Evolutionary conservation across 768 basidiomycete species (phyloP).

Genomic region (Gloeophyllum trabeum): DNA sequence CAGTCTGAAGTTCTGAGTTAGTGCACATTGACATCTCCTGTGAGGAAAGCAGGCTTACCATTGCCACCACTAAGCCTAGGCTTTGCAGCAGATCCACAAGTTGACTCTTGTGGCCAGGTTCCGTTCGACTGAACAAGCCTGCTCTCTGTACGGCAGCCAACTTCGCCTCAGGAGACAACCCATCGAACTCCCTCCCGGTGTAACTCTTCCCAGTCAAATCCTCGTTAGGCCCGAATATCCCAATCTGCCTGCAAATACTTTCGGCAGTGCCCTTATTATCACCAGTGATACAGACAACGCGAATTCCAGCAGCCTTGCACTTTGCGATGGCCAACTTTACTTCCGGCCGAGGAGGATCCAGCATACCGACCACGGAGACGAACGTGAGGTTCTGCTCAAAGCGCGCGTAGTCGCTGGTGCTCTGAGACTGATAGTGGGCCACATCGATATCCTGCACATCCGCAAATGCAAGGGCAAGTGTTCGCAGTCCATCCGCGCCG

Average conservation of each 20-base stretch:
- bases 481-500: slow-evolving; percentile 75
- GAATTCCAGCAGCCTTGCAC: slow-evolving; percentile 87
- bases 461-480: slow-evolving; percentile 83
- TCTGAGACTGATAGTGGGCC: slow-evolving; percentile 72
- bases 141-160: slow-evolving; percentile 79
- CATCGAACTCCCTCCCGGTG: slow-evolving; percentile 87
- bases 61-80: slow-evolving; percentile 88
- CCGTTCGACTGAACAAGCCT: slow-evolving; percentile 85
- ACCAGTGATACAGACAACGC: slow-evolving; percentile 95
- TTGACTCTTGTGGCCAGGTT: slow-evolving; percentile 91
- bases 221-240: slow-evolving; percentile 81
- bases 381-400: slow-evolving; percentile 92
- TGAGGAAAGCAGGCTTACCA: slow-evolving; percentile 40
- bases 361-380: slow-evolving; percentile 94
- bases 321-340: slow-evolving; percentile 79
- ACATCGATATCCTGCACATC: slow-evolving; percentile 69
- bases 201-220: slow-evolving; percentile 92
- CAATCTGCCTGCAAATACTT: slow-evolving; percentile 93
- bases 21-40: not conserved
- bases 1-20: slow-evolving; percentile 45
- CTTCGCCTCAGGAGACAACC: slow-evolving; percentile 71
- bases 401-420: slow-evolving; percentile 69
- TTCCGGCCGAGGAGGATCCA: slow-evolving; percentile 95
- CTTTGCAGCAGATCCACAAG: slow-evolving; percentile 90
- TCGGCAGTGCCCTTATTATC: slow-evolving; percentile 98